These are phyloP conservation scores for Afroboletus lepidellus DNA, from an alignment of 1,284 basidiomycete species.

Conservation along the genomic window DNA sequence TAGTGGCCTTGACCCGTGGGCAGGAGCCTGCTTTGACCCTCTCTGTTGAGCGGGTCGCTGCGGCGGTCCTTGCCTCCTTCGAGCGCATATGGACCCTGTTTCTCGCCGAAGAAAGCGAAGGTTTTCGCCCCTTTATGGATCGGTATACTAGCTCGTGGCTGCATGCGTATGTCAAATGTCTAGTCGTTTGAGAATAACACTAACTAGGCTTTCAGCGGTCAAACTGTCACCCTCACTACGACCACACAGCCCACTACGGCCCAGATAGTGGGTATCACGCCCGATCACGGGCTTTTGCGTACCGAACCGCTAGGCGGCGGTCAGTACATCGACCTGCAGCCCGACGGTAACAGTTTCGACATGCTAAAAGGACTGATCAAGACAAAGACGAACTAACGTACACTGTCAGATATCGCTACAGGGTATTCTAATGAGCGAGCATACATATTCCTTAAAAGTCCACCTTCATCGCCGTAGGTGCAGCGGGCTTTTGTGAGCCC, in stretches of 20 bases:
- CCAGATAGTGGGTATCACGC: slow-evolving; percentile 84
- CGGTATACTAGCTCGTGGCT: slow-evolving; percentile 83
- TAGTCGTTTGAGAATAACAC: not conserved
- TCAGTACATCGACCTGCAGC: slow-evolving; percentile 70
- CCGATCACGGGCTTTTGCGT: slow-evolving; percentile 83
- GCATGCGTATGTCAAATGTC: slow-evolving; percentile 69
- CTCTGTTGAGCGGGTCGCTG: slow-evolving; percentile 75
- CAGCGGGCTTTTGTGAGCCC: slow-evolving; percentile 12
- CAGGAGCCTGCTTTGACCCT: slow-evolving; percentile 32
- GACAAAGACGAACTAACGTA: slow-evolving; percentile 43
- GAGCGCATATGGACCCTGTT: slow-evolving; percentile 80
- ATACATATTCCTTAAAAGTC: slow-evolving; percentile 22
- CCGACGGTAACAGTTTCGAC: slow-evolving; percentile 97
- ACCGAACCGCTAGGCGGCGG: slow-evolving; percentile 61
- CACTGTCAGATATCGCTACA: slow-evolving; percentile 4
- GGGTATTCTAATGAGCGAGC: not conserved
- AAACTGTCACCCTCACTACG: slow-evolving; percentile 81
- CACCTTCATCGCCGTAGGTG: slow-evolving; percentile 13
- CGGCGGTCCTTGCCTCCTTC: slow-evolving; percentile 77
- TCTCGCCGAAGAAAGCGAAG: slow-evolving; percentile 46
- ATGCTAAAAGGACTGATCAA: slow-evolving; percentile 89
- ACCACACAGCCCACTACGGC: slow-evolving; percentile 68
- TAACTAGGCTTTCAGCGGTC: slow-evolving; percentile 55
- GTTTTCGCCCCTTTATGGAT: slow-evolving; percentile 78
- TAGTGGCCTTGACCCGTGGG: slow-evolving; percentile 44